Base-by-base conservation (phyloP, 2,329 filamentous ascomycete genomes). In the Akanthomyces lecanii region DNA sequence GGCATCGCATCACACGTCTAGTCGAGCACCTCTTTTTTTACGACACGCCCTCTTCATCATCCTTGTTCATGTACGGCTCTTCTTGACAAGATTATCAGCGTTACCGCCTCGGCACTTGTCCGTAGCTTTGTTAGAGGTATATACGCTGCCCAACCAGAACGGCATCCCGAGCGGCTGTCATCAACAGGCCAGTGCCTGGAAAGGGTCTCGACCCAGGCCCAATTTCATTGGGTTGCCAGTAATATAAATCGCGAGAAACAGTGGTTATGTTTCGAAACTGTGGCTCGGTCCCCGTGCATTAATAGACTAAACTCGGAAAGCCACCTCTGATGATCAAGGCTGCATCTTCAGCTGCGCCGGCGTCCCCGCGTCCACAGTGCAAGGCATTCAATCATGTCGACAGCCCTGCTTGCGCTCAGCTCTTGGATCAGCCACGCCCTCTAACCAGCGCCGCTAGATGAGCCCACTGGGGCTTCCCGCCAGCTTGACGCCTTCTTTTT, bases 371-470 rank as follows among this genome's bases (percentile, higher is more conserved):
- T 45, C 47, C 38, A 21, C 6, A 18, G n/a, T 38, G 40, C 59
- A 40, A 61, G 30, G 30, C 40, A 48, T 48, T 45, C 21, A 47
- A 38, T 47, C 28, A 33, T 25, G 28, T 30, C 28, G 42, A 54
- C 59, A 61, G 59, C 59, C 59, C 59, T 61, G 59, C 50, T 16
- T n/a, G 10, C 14, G 5, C 50, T 61, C 59, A 61, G 59, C 59
- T 61, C 16, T 53, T 10, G 45, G 45, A 40, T 28, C 21, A 28
- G 56, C 56, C 56, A 59, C 40, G 21, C 58, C 36, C 38, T 51
- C 7, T 23, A 30, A 36, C 12, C 57, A 21, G 18, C 40, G 25
- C 48, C 58, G 38, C 58, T 48, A 25, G 28, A 61, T 36, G 38
- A 45, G 25, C 8, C 48, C 25, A 36, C 25, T 47, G 59, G 50